Evolutionary conservation across 176 grass and related monocot species (phyloP).

Genomic region (Lolium rigidum): DNA sequence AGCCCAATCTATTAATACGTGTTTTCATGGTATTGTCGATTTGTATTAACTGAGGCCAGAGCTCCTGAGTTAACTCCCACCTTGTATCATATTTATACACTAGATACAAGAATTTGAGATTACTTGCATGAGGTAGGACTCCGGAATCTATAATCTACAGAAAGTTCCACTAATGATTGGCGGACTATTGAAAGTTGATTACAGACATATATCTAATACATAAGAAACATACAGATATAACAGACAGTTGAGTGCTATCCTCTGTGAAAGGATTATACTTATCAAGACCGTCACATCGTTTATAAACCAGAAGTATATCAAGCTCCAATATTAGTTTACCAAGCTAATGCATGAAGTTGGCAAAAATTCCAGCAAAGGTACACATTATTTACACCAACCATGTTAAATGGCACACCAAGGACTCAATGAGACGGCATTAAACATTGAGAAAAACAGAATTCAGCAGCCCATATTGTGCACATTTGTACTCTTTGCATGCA

Average conservation of each 20-base stretch:
- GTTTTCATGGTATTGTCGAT: not conserved
- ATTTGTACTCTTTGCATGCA: not conserved
- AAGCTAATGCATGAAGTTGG: not conserved
- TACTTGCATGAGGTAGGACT: conserved; percentile 6
- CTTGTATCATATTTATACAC: not conserved
- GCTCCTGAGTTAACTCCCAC: not conserved
- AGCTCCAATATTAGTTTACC: conserved; percentile 1
- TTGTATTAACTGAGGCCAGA: not conserved
- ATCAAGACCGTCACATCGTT: not conserved
- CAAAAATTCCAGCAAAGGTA: not conserved
- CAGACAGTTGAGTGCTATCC: not conserved
- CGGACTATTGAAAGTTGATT: not conserved
- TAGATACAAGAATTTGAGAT: not conserved
- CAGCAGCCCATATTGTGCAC: not conserved
- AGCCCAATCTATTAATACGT: not conserved
- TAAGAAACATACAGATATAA: not conserved
- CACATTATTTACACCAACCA: not conserved
- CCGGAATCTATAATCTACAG: not conserved
- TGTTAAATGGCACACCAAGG: not conserved
- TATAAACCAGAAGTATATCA: not conserved
- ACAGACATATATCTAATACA: not conserved
- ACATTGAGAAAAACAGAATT: not conserved
- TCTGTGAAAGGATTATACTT: not conserved
- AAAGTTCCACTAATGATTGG: conserved; percentile 5
- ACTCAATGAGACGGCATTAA: not conserved